Conservation (phyloP, 768 basidiomycete species). For the Mycena leptocephala region DNA sequence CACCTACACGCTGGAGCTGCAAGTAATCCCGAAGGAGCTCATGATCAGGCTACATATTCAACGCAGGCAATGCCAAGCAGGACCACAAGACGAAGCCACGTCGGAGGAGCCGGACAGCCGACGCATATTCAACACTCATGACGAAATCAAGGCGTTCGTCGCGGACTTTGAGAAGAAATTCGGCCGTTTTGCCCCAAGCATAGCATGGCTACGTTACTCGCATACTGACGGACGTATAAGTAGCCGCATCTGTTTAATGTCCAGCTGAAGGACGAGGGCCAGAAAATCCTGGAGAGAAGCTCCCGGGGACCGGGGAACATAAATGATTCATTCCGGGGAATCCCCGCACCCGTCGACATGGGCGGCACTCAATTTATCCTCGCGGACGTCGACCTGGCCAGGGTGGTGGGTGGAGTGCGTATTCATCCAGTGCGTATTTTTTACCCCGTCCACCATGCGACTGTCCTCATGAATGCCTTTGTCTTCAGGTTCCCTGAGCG, state of each 20-base stretch:
- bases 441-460: neutral
- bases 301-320: constrained; percentile 29
- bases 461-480: neutral
- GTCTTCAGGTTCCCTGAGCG: constrained; percentile 32
- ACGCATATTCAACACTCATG: constrained; percentile 35
- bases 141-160: constrained; percentile 14
- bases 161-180: no score
- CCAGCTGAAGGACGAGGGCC: constrained; percentile 27
- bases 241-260: constrained; percentile 36
- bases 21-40: constrained; percentile 27
- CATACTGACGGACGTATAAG: neutral
- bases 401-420: constrained; percentile 37
- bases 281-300: constrained; percentile 11
- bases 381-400: constrained; percentile 25
- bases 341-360: constrained; percentile 28
- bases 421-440: constrained; percentile 36
- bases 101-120: constrained; percentile 35
- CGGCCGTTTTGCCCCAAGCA: no score
- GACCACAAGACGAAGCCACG: constrained; percentile 22
- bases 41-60: constrained; percentile 30
- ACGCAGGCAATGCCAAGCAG: constrained; percentile 32
- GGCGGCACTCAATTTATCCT: constrained; percentile 33
- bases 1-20: constrained; percentile 31
- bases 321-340: constrained; percentile 30
- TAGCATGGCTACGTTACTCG: neutral